Percentiles rank a stretch among this genome's conserved stretches.
Conservation (phyloP, 2,329 filamentous ascomycete genomes). For the Penicillium hesseltinei region DNA sequence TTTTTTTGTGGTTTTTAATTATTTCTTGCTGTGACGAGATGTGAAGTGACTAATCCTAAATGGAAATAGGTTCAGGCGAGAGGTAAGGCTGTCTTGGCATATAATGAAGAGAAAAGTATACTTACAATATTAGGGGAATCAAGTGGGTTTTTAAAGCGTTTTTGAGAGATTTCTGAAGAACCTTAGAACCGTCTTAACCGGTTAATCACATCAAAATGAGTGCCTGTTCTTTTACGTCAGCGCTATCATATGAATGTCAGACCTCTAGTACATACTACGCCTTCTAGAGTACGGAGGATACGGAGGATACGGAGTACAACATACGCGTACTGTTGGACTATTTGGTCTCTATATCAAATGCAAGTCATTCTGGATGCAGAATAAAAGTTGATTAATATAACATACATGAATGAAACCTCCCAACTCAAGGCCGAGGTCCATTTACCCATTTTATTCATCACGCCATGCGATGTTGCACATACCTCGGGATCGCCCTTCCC, state of each 20-base stretch:
- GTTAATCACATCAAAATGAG: neutral
- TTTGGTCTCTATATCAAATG: neutral
- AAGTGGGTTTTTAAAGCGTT: neutral
- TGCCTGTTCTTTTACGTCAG: constrained; percentile 22
- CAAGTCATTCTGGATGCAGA: no score
- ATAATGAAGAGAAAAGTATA: neutral
- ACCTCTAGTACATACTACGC: neutral
- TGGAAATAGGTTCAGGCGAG: neutral
- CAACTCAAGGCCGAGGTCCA: neutral
- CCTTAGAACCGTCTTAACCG: neutral
- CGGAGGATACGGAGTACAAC: neutral
- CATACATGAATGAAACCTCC: neutral
- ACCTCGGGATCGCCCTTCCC: constrained; percentile 21
- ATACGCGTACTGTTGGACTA: neutral
- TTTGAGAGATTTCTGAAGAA: neutral
- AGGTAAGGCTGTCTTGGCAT: neutral
- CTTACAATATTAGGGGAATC: no score
- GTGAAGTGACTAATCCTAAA: constrained; percentile 24
- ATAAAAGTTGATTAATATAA: neutral
- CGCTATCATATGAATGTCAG: constrained; percentile 15
- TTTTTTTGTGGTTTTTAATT: neutral
- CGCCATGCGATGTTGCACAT: constrained; percentile 12
- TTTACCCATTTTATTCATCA: constrained; percentile 20
- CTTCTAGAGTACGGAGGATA: neutral
- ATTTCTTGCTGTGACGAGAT: constrained; percentile 18